Conservation (phyloP, 257 asterid genomes). For the Fraxinus pennsylvanica region DNA sequence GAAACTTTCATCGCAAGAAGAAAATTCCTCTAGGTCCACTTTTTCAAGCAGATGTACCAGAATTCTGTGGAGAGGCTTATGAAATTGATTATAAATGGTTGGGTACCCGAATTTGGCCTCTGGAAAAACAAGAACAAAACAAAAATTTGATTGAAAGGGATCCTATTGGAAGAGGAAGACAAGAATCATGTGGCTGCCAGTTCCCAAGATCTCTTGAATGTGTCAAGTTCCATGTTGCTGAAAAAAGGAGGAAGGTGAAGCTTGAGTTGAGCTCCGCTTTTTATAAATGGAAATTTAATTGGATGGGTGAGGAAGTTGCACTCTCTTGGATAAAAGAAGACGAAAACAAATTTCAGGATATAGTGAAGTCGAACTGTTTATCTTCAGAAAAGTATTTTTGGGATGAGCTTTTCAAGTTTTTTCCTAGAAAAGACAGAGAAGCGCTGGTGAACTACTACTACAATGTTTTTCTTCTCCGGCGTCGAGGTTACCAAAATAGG, state of each 20-base stretch:
- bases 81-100: constrained; percentile 52
- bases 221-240: constrained; percentile 39
- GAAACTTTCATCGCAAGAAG: constrained; percentile 31
- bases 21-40: constrained; percentile 43
- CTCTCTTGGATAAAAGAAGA: constrained; percentile 41
- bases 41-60: constrained; percentile 55
- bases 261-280: constrained; percentile 44
- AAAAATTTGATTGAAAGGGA: constrained; percentile 44
- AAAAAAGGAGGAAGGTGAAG: constrained; percentile 34
- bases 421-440: constrained; percentile 31
- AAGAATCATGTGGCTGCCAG: constrained; percentile 44
- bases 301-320: constrained; percentile 40
- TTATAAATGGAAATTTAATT: constrained; percentile 34
- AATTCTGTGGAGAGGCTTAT: constrained; percentile 32
- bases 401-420: constrained; percentile 36
- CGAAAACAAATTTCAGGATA: constrained; percentile 33
- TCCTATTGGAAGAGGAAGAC: constrained; percentile 47
- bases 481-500: constrained; percentile 24
- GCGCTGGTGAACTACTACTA: constrained; percentile 33
- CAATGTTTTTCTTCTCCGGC: constrained; percentile 22
- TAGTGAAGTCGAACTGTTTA: constrained; percentile 28
- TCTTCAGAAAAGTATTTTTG: constrained; percentile 36
- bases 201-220: constrained; percentile 41
- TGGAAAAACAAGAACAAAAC: constrained; percentile 27
- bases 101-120: constrained; percentile 45